phyloP scores from a whole-genome alignment of 352 stramenopile genomes.

The Globisporangium solare region DNA sequence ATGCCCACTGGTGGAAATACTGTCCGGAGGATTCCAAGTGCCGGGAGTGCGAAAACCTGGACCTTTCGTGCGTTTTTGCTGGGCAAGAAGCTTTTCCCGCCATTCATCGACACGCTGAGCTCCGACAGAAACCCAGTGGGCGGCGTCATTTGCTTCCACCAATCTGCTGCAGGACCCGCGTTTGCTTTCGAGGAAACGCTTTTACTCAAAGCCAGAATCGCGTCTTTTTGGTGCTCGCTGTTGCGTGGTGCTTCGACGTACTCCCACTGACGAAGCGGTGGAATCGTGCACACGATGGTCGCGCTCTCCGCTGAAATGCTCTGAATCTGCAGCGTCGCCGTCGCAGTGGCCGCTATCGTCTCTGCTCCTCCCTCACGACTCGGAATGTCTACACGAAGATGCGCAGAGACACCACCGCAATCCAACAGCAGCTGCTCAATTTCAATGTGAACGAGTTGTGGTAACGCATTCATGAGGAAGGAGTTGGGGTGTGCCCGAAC shows the following conservation, averaged over 20 bases:
- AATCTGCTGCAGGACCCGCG: slow-evolving; percentile 15
- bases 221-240: slow-evolving; percentile 3
- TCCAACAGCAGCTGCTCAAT: slow-evolving; percentile 23
- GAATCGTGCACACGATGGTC: slow-evolving; percentile 30
- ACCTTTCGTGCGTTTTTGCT: slow-evolving; percentile 7
- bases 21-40: slow-evolving; percentile 26
- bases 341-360: slow-evolving; percentile 10
- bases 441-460: slow-evolving; percentile 34
- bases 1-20: slow-evolving; percentile 36
- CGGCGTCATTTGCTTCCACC: slow-evolving; percentile 28
- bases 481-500: slow-evolving; percentile 46
- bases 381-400: slow-evolving; percentile 10
- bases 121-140: slow-evolving; percentile 26
- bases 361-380: slow-evolving; percentile 3
- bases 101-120: slow-evolving; percentile 50
- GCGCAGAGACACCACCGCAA: slow-evolving; percentile 8
- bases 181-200: background rate
- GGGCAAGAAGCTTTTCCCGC: slow-evolving; percentile 27
- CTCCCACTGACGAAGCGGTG: slow-evolving; percentile 36
- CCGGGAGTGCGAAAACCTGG: slow-evolving; percentile 24
- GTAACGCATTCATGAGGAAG: slow-evolving; percentile 33
- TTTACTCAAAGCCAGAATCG: background rate
- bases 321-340: slow-evolving; percentile 22
- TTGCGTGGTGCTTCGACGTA: slow-evolving; percentile 13
- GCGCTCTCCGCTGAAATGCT: slow-evolving; percentile 14